A percentile compares a stretch with the other conserved stretches of the same genome.
These are phyloP conservation scores for Aspergillus sp. DNA, from an alignment of 2,329 filamentous ascomycete species.

Conservation along the genomic window DNA sequence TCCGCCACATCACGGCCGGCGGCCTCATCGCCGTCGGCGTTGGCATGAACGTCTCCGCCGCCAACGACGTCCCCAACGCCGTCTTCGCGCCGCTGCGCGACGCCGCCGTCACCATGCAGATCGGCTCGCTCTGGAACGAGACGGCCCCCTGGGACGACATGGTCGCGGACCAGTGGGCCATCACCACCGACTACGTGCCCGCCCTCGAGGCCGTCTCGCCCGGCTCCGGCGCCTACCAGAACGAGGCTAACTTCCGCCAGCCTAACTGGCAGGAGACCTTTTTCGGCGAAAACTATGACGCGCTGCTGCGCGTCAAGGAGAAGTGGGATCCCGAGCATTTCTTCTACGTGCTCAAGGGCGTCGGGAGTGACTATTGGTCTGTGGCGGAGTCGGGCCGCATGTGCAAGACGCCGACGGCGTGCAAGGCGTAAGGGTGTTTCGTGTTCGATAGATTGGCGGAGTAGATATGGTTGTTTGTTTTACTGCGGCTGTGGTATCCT, in stretches of 20 bases:
- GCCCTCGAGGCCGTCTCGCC: slow-evolving; percentile 40
- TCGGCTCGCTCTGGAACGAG: slow-evolving; percentile 37
- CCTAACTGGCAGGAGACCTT: slow-evolving; percentile 42
- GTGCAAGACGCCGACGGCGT: slow-evolving; percentile 13
- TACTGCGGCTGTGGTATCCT: too few relatives aligned
- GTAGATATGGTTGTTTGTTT: too few relatives aligned
- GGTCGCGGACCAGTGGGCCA: slow-evolving; percentile 34
- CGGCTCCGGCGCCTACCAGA: slow-evolving; percentile 41
- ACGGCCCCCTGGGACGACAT: slow-evolving; percentile 38
- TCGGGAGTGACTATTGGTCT: slow-evolving; percentile 39
- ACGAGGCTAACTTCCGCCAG: slow-evolving; percentile 44
- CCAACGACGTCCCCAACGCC: slow-evolving; percentile 37
- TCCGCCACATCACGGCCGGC: slow-evolving; percentile 34
- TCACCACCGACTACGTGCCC: slow-evolving; percentile 42
- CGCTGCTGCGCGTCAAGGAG: slow-evolving; percentile 37
- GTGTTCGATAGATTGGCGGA: too few relatives aligned
- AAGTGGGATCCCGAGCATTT: slow-evolving; percentile 43
- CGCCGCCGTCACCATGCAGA: slow-evolving; percentile 36
- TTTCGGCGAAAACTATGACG: slow-evolving; percentile 42
- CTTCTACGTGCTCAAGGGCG: slow-evolving; percentile 42
- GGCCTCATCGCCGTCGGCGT: slow-evolving; percentile 39
- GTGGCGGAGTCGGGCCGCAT: slow-evolving; percentile 27
- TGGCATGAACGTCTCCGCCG: slow-evolving; percentile 38
- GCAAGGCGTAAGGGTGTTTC: too few relatives aligned
- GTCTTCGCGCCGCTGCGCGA: slow-evolving; percentile 42